Percentiles rank a stretch among this genome's conserved stretches.
These are phyloP conservation scores for Phenoliferia sp. DNA, from an alignment of 1,284 basidiomycete genomes.

Conservation along the genomic window DNA sequence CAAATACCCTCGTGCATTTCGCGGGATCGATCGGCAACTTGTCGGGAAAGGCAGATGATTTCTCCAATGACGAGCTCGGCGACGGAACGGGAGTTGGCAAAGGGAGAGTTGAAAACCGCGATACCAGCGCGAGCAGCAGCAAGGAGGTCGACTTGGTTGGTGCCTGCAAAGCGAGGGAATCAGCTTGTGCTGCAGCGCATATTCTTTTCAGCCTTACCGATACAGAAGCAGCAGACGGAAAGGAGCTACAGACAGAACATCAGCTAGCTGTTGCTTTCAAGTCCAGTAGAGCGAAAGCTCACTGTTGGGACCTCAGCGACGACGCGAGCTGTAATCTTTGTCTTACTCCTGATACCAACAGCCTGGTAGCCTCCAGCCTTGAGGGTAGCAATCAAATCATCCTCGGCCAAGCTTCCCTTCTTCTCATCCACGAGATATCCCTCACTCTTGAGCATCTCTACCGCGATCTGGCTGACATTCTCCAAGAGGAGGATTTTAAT, in stretches of 20 bases:
- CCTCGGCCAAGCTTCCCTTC: slow-evolving; percentile 80
- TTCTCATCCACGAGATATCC: slow-evolving; percentile 93
- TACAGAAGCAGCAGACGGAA: slow-evolving; percentile 98
- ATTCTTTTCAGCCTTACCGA: slow-evolving; percentile 52
- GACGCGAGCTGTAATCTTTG: slow-evolving; percentile 86
- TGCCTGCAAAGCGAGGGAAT: slow-evolving; percentile 40
- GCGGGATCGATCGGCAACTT: slow-evolving; percentile 80
- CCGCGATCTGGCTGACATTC: slow-evolving; percentile 91
- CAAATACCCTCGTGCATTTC: slow-evolving; percentile 88
- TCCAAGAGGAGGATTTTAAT: slow-evolving; percentile 73
- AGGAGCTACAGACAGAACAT: slow-evolving; percentile 61
- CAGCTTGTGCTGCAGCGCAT: neutral
- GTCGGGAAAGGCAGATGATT: slow-evolving; percentile 88
- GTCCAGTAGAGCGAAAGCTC: slow-evolving; percentile 21
- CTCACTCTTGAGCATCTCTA: slow-evolving; percentile 69
- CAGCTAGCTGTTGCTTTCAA: neutral
- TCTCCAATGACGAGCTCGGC: slow-evolving; percentile 97
- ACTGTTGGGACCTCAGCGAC: slow-evolving; percentile 80
- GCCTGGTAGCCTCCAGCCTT: slow-evolving; percentile 87
- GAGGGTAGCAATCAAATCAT: slow-evolving; percentile 68
- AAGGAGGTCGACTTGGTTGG: slow-evolving; percentile 91
- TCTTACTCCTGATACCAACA: slow-evolving; percentile 95
- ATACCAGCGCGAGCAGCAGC: slow-evolving; percentile 84
- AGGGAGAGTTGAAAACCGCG: slow-evolving; percentile 99
- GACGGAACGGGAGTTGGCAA: slow-evolving; percentile 98